Percentiles rank a stretch among this genome's conserved stretches.
These are phyloP conservation scores for Penicillium coprophilum DNA, from an alignment of 495 filamentous ascomycete species.

Conservation along the genomic window DNA sequence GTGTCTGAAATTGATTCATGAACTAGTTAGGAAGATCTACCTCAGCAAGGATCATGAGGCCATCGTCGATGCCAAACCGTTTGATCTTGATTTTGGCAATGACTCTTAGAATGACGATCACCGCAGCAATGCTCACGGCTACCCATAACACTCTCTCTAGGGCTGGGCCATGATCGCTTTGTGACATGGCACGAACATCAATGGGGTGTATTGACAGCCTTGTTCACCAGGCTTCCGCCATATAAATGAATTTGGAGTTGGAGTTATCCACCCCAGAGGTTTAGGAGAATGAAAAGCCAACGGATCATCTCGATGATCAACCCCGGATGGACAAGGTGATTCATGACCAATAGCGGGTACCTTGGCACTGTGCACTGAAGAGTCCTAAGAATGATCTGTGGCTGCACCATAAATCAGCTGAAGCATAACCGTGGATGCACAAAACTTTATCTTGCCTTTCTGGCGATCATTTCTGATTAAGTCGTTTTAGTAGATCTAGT, in stretches of 20 bases:
- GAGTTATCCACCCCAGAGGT: background rate
- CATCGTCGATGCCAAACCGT: slow-evolving; percentile 37
- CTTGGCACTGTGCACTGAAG: background rate
- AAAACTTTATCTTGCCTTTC: background rate
- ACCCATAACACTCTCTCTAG: slow-evolving; percentile 36
- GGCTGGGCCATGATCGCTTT: slow-evolving; percentile 22
- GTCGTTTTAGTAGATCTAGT: background rate
- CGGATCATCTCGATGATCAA: background rate
- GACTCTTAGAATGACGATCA: slow-evolving; percentile 37
- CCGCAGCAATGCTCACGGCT: slow-evolving; percentile 30
- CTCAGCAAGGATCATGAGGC: slow-evolving; percentile 37
- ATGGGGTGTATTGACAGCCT: background rate
- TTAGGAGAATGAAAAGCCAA: background rate
- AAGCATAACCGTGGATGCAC: background rate
- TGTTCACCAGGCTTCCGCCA: background rate
- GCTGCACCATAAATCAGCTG: background rate
- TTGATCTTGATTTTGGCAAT: slow-evolving; percentile 39
- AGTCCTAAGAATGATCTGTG: background rate
- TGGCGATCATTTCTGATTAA: background rate
- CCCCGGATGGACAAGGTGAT: background rate
- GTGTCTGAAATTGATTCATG: background rate
- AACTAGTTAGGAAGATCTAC: slow-evolving; percentile 17
- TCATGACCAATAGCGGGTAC: background rate
- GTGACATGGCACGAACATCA: background rate
- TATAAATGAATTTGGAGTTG: background rate